These are phyloP conservation scores for Gaeumannomyces sp. DNA, from an alignment of 2,329 filamentous ascomycete species.

Conservation along the genomic window DNA sequence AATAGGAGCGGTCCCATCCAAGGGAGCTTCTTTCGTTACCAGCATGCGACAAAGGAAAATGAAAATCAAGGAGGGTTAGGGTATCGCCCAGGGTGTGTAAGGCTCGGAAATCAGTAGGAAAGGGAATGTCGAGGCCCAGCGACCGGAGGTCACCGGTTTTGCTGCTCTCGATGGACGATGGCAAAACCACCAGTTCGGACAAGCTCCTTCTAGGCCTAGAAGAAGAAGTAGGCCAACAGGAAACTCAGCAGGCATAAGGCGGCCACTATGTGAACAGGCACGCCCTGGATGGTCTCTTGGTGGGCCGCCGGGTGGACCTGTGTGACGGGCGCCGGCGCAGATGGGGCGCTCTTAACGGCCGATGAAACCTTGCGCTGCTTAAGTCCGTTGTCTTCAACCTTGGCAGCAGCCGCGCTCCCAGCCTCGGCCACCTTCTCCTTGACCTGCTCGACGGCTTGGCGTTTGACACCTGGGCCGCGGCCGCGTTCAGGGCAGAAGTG, in stretches of 20 bases:
- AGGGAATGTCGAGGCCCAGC: not conserved
- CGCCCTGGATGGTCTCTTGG: conserved; percentile 60
- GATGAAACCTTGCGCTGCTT: conserved; percentile 63
- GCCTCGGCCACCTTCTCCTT: conserved; percentile 48
- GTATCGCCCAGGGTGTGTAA: not conserved
- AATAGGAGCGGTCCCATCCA: not conserved
- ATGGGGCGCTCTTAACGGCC: not conserved
- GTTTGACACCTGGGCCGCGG: conserved; percentile 2
- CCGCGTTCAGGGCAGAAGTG: conserved; percentile 17
- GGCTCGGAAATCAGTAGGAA: not conserved
- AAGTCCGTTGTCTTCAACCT: conserved; percentile 66
- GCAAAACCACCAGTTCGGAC: not conserved
- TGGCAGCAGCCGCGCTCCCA: conserved; percentile 62
- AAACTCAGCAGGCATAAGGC: conserved; percentile 84
- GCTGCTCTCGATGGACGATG: not conserved
- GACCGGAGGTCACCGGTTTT: not conserved
- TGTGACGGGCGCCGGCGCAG: conserved; percentile 4
- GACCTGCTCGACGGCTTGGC: conserved; percentile 20
- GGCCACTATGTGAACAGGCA: conserved; percentile 80
- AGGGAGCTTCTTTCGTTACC: too few relatives aligned
- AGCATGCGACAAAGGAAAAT: not conserved
- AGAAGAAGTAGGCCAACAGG: conserved; percentile 92
- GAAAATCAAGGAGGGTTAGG: not conserved
- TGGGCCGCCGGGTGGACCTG: conserved; percentile 11
- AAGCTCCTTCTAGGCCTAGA: conserved; percentile 46